Base-by-base conservation (phyloP, 2,329 filamentous ascomycete species). In the Phaeosphaeriaceae sp. region DNA sequence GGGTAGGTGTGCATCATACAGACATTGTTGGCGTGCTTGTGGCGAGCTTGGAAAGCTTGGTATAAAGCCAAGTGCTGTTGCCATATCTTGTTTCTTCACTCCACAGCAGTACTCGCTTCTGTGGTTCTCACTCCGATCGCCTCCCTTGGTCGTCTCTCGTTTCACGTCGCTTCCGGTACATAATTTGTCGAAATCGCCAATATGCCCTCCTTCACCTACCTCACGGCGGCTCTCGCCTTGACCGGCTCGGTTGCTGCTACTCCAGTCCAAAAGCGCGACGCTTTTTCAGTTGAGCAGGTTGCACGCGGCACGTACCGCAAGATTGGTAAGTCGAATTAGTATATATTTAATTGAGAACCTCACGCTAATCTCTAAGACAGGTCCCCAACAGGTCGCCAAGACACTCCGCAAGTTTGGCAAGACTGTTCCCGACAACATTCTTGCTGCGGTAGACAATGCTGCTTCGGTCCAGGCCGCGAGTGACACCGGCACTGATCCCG, bases 351-450 rank as follows among this genome's bases (percentile, higher is more conserved):
- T 20, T 19, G 17, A 21, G 15, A 49, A n/a, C n/a, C 11, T 15
- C n/a, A 36, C 5, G 20, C 19, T 49, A n/a, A 49, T n/a, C 3
- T 7, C 17, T 13, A 19, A n/a, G 9, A 33, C 47, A 49, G 47
- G 79, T 31, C 73, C 80, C 1, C 59, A 64, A 7, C 67, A 73
- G 33, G 71, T 78, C 52, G 69, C 75, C 54, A 80, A 79, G 72
- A 75, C 77, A 1, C 76, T 80, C 56, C 64, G 72, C 58, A 82
- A 81, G 70, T 73, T 67, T 56, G 66, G 70, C 58, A 71, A 74
- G 57, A 40, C 53, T 40, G 70, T 77, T 10, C 70, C 76, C 33
- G 55, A 61, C 41, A 55, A 66, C 53, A 56, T 77, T 11, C 56
- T 70, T 50, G 60, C 62, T 48, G 76, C 74, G 31, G 79, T 75